A percentile compares a stretch with the other conserved stretches of the same genome.
Conservation (phyloP, 441 rosid genomes). For the Syzygium malaccense region DNA sequence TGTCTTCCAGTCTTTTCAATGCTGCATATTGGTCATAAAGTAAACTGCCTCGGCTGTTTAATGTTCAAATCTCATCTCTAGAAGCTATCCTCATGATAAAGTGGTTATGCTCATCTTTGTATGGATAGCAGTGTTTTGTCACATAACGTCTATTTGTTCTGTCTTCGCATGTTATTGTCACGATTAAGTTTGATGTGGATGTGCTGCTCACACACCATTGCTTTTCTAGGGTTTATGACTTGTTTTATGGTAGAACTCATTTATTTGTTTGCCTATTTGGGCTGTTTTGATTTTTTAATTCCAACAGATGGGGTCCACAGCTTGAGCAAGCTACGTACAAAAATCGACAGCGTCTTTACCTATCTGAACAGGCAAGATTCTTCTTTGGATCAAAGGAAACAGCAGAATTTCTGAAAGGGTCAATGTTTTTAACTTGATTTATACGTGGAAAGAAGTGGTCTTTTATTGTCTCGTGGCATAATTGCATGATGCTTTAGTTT, state of each 20-base stretch:
- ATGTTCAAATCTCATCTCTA: background rate
- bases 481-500: background rate
- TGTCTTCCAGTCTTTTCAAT: background rate
- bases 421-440: background rate
- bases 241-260: background rate
- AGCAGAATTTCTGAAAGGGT: background rate
- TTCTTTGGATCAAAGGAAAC: background rate
- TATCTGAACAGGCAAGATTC: constrained; percentile 59
- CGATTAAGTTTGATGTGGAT: background rate
- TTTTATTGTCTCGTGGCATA: background rate
- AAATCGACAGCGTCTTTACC: constrained; percentile 40
- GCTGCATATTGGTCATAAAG: background rate
- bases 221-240: background rate
- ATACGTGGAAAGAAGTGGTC: background rate
- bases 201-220: background rate
- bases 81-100: background rate
- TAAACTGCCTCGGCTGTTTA: background rate
- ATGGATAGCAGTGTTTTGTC: background rate
- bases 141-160: background rate
- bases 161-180: background rate
- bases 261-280: background rate
- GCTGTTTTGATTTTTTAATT: background rate
- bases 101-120: background rate
- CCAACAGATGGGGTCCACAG: constrained; percentile 92
- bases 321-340: constrained; percentile 92